Evolutionary conservation across 2,329 filamentous ascomycete genomes (phyloP).

Genomic region (Diaporthe caulivora): DNA sequence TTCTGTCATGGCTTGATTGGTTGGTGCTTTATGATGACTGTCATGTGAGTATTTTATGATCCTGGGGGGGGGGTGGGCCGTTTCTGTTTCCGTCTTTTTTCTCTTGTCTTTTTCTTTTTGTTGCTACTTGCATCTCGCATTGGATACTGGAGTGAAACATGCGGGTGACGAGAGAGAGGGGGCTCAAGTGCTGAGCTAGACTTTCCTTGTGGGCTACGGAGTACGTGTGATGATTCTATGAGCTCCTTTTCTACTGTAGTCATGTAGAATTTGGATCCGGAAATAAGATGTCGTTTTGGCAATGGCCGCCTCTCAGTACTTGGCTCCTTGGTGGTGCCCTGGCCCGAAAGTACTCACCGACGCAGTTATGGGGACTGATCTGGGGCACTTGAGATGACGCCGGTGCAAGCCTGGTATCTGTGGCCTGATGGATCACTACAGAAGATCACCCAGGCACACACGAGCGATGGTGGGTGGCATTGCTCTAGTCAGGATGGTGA

Average conservation of each 20-base stretch:
- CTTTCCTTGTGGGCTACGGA: slow-evolving; percentile 24
- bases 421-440: no score
- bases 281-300: neutral
- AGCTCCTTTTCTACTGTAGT: neutral
- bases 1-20: slow-evolving; percentile 36
- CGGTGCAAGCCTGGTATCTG: neutral
- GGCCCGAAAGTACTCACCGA: neutral
- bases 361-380: neutral
- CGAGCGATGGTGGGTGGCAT: no score
- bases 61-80: no score
- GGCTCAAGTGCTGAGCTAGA: slow-evolving; percentile 29
- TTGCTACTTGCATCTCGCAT: neutral
- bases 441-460: no score
- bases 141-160: slow-evolving; percentile 14
- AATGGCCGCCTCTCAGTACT: neutral
- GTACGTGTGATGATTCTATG: neutral
- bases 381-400: neutral
- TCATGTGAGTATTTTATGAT: neutral
- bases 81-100: neutral
- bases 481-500: no score
- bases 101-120: neutral
- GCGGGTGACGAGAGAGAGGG: neutral
- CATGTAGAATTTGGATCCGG: neutral
- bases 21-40: neutral
- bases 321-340: neutral